These are phyloP conservation scores for Gynandropsis gynandra DNA, from an alignment of 345 rosid genomes.

Conservation along the genomic window DNA sequence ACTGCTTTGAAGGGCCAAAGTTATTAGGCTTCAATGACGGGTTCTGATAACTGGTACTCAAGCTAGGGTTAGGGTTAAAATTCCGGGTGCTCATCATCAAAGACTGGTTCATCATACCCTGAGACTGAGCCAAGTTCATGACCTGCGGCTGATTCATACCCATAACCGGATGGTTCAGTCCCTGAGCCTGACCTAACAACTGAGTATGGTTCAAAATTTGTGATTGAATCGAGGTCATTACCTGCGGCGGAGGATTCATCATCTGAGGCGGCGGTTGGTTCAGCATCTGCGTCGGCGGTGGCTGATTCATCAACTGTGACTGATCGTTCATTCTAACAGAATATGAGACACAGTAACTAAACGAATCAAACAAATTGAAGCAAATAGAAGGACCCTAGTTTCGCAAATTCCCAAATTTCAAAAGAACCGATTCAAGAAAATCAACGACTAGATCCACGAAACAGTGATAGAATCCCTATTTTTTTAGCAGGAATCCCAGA, in stretches of 20 bases:
- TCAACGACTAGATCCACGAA: constrained; percentile 19
- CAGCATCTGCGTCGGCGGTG: constrained; percentile 38
- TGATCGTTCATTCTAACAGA: constrained; percentile 45
- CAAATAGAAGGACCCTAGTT: constrained; percentile 15
- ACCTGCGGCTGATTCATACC: constrained; percentile 30
- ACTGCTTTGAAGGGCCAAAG: constrained; percentile 15
- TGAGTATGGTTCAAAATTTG: constrained; percentile 42
- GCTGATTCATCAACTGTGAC: constrained; percentile 44
- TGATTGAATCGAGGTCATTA: constrained; percentile 34
- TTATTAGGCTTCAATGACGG: constrained; percentile 32
- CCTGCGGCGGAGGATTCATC: constrained; percentile 35
- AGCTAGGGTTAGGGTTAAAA: constrained; percentile 33
- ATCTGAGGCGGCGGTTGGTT: constrained; percentile 30
- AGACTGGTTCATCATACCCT: constrained; percentile 35
- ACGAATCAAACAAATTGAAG: neutral
- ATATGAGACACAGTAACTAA: constrained; percentile 7
- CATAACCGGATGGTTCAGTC: constrained; percentile 28
- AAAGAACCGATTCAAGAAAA: constrained; percentile 2
- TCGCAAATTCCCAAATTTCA: constrained; percentile 7
- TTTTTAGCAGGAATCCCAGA: constrained; percentile 3
- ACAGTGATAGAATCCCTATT: constrained; percentile 12
- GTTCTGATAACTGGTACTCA: constrained; percentile 34
- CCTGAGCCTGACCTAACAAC: constrained; percentile 35
- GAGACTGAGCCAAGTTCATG: constrained; percentile 26
- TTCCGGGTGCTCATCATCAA: constrained; percentile 44